phyloP scores from a whole-genome alignment of 2,329 filamentous ascomycete genomes.

The Diaporthe eres region DNA sequence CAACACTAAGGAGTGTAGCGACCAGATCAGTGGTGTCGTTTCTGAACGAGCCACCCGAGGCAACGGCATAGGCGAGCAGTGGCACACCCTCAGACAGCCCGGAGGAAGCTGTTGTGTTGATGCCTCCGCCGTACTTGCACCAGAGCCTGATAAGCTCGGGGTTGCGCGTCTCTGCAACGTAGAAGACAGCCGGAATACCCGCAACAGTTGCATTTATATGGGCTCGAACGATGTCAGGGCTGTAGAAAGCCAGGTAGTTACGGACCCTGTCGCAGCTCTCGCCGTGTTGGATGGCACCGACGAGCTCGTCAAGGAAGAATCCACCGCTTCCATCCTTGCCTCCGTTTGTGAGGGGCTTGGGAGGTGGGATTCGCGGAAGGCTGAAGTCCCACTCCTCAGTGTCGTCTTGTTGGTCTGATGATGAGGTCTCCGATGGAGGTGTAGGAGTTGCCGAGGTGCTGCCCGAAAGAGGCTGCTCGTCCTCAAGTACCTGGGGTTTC shows the following conservation, averaged over 20 bases:
- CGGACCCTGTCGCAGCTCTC: conserved; percentile 14
- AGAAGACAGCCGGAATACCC: conserved; percentile 20
- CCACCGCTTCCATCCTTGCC: not conserved
- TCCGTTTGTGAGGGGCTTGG: conserved; percentile 5
- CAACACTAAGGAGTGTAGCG: conserved; percentile 22
- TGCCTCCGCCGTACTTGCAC: conserved; percentile 14
- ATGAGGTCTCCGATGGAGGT: not conserved
- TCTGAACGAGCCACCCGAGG: conserved; percentile 20
- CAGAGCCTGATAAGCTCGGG: conserved; percentile 28
- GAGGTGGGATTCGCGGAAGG: conserved; percentile 7
- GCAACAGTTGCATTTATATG: not conserved
- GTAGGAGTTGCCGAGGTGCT: not conserved
- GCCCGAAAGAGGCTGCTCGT: not conserved
- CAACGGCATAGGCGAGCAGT: conserved; percentile 6
- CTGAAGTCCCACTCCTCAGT: conserved; percentile 19
- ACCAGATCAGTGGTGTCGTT: conserved; percentile 12
- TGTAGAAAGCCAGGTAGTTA: conserved; percentile 16
- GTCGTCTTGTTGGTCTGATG: not conserved
- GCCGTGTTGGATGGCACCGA: conserved; percentile 27
- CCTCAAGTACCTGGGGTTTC: not conserved
- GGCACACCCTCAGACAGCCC: conserved; percentile 13
- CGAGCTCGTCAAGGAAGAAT: conserved; percentile 3
- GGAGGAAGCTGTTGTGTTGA: not conserved
- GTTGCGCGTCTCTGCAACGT: conserved; percentile 7
- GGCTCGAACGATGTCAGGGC: not conserved